Percentiles rank a stretch among this genome's conserved stretches.
These are phyloP conservation scores for Paecilomyces dactylethromorphus DNA, from an alignment of 2,329 filamentous ascomycete species.

Conservation along the genomic window DNA sequence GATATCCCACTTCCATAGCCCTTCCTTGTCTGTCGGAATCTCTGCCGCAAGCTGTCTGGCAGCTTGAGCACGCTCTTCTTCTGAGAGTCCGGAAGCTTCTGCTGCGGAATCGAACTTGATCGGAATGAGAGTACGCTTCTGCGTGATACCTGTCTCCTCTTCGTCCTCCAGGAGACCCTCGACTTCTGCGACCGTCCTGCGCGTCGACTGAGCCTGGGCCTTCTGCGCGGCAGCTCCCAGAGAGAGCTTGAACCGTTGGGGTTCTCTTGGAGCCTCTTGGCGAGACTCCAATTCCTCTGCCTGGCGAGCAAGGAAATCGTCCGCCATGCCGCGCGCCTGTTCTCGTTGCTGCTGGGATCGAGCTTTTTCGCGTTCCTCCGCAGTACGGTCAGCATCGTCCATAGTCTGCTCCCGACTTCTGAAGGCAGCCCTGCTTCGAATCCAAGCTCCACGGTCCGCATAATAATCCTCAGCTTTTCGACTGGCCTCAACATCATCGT, in stretches of 20 bases:
- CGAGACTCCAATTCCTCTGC: slow-evolving; percentile 63
- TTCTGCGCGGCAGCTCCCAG: slow-evolving; percentile 75
- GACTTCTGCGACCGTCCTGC: slow-evolving; percentile 84
- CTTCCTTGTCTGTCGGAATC: slow-evolving; percentile 80
- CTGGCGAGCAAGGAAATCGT: slow-evolving; percentile 82
- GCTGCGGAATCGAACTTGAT: slow-evolving; percentile 71
- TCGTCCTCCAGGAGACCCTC: slow-evolving; percentile 93
- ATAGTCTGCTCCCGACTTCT: slow-evolving; percentile 65
- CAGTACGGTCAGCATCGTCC: slow-evolving; percentile 75
- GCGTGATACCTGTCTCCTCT: slow-evolving; percentile 65
- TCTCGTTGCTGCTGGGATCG: slow-evolving; percentile 66
- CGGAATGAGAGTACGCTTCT: slow-evolving; percentile 70
- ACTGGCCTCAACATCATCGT: slow-evolving; percentile 76
- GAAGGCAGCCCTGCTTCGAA: slow-evolving; percentile 69
- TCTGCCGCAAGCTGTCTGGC: slow-evolving; percentile 77
- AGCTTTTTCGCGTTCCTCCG: slow-evolving; percentile 68
- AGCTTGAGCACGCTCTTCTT: slow-evolving; percentile 80
- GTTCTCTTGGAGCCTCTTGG: slow-evolving; percentile 42
- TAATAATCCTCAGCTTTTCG: slow-evolving; percentile 78
- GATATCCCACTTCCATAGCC: slow-evolving; percentile 86
- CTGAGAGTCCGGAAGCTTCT: slow-evolving; percentile 63
- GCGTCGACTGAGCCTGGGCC: slow-evolving; percentile 50
- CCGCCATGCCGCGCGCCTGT: slow-evolving; percentile 74
- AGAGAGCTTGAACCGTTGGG: slow-evolving; percentile 84
- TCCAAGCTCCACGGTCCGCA: slow-evolving; percentile 76